Evolutionary conservation across 176 grass and related monocot species (phyloP), one percentile per base, ranked within the genome.

Genomic region (Bromus sterilis): DNA sequence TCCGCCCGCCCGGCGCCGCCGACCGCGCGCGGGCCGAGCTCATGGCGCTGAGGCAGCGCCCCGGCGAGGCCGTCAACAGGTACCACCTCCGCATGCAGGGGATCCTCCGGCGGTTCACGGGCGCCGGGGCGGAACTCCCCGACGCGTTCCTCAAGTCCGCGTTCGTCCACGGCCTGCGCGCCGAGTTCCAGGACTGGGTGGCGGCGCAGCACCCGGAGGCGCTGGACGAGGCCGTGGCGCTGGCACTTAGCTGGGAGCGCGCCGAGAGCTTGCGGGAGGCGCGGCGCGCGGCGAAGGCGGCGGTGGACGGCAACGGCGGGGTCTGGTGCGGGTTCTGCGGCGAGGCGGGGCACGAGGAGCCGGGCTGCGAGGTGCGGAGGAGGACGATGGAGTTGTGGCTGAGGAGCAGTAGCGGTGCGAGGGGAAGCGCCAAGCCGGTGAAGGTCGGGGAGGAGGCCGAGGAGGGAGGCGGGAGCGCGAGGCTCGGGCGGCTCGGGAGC

Each of bases 31-130:
- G 78, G 39, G 49, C 51, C 9, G 84, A 94, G 56, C 70, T 94
- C 69, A 72, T 56, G 87, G 43, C 49, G 6, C 74, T 94, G 24
- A 25, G 68, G 57, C 89, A 91, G 81, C 28, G 81, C 11, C 56
- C 82, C 25, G 84, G 57, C 34, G 87, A 89, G 74, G 2, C 77
- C 15, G 63, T 91, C 72, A 86, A 89, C 71, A 33, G 76, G 21
- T 91, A 87, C 87, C 81, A 89, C 75, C 89, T 94, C 68, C 87
- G 89, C 56, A 26, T 83, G 84, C 84, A 86, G 75, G 82, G 93
- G 39, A 61, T 78, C 5, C 84, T 94, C 56, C 75, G 65, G 80
- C 84, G 75, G 68, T 85, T 60, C 84, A 70, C 69, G 16, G 75
- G 62, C 46, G 74, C 44, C 44, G 86, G 84, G 4, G 58, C 24